phyloP scores from a whole-genome alignment of 768 basidiomycete genomes.

The Auricularia sp. region DNA sequence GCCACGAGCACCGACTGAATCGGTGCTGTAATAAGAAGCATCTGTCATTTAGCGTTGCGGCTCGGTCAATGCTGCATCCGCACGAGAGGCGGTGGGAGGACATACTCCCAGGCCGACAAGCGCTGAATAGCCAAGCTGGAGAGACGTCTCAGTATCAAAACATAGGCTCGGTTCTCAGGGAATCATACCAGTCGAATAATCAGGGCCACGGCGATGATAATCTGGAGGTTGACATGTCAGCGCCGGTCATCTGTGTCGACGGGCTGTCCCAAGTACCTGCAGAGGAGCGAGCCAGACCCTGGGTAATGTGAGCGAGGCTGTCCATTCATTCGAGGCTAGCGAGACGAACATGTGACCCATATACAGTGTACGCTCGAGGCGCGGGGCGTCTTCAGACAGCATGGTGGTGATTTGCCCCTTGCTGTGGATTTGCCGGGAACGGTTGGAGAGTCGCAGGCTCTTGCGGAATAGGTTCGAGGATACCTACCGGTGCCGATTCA shows the following conservation, averaged over 20 bases:
- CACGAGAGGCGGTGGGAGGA: no score
- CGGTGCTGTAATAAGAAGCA: constrained; percentile 48
- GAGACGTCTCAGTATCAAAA: no score
- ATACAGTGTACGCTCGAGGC: constrained; percentile 38
- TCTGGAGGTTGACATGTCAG: constrained; percentile 44
- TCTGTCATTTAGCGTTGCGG: neutral
- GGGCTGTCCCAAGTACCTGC: neutral
- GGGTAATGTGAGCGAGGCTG: neutral
- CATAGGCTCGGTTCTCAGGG: no score
- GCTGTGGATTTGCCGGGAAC: constrained; percentile 45
- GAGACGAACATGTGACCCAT: constrained; percentile 22
- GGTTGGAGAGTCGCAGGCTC: constrained; percentile 53
- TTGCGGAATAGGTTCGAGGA: constrained; percentile 50
- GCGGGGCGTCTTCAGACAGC: constrained; percentile 53
- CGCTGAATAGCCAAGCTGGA: constrained; percentile 55
- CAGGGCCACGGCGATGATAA: constrained; percentile 49
- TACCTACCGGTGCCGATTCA: constrained; percentile 13
- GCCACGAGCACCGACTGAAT: constrained; percentile 44
- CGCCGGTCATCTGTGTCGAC: constrained; percentile 23
- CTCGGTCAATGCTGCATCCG: constrained; percentile 1
- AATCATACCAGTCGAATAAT: constrained; percentile 39
- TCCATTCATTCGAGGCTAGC: neutral
- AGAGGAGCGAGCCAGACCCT: neutral
- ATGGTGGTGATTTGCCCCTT: constrained; percentile 62
- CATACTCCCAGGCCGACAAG: constrained; percentile 46